phyloP scores from a whole-genome alignment of 2,329 filamentous ascomycete genomes.

The Beauveria caledonica region DNA sequence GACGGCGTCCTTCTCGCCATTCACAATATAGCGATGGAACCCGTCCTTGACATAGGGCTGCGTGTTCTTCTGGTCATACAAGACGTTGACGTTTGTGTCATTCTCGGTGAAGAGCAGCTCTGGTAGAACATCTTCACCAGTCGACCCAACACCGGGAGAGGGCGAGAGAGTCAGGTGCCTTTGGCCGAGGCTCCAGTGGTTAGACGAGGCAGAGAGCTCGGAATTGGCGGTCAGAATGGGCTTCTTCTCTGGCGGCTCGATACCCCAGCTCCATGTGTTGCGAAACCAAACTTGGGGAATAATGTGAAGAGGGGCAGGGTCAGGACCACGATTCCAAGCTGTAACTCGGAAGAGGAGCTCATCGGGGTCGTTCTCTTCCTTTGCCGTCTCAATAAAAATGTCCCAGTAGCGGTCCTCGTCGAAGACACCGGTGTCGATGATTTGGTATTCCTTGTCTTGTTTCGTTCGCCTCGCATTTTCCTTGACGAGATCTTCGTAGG shows the following conservation, averaged over 20 bases:
- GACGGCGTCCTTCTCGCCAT: slow-evolving; percentile 69
- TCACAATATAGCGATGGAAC: slow-evolving; percentile 81
- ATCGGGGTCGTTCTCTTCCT: slow-evolving; percentile 85
- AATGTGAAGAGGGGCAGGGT: slow-evolving; percentile 86
- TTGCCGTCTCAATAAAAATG: slow-evolving; percentile 92
- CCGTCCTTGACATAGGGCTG: slow-evolving; percentile 89
- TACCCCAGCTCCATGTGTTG: slow-evolving; percentile 95
- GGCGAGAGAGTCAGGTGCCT: slow-evolving; percentile 80
- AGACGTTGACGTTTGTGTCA: slow-evolving; percentile 73
- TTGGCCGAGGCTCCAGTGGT: slow-evolving; percentile 72
- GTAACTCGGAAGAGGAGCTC: slow-evolving; percentile 91
- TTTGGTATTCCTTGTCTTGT: slow-evolving; percentile 80
- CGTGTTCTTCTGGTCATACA: slow-evolving; percentile 73
- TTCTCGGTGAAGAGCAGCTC: slow-evolving; percentile 90
- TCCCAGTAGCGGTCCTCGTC: slow-evolving; percentile 92
- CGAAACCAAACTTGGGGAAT: slow-evolving; percentile 94
- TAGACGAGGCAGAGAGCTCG: slow-evolving; percentile 64
- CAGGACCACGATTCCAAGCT: slow-evolving; percentile 89
- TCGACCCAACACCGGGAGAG: slow-evolving; percentile 74
- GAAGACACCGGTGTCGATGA: slow-evolving; percentile 82
- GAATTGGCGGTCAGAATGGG: slow-evolving; percentile 63
- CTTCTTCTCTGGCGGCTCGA: slow-evolving; percentile 66
- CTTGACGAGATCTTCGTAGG: slow-evolving; percentile 78
- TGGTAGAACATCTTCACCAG: slow-evolving; percentile 76
- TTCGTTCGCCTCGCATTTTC: slow-evolving; percentile 74